phyloP scores from a whole-genome alignment of 1,284 basidiomycete genomes.

The Xerocomus cyaneibrunnescens region DNA sequence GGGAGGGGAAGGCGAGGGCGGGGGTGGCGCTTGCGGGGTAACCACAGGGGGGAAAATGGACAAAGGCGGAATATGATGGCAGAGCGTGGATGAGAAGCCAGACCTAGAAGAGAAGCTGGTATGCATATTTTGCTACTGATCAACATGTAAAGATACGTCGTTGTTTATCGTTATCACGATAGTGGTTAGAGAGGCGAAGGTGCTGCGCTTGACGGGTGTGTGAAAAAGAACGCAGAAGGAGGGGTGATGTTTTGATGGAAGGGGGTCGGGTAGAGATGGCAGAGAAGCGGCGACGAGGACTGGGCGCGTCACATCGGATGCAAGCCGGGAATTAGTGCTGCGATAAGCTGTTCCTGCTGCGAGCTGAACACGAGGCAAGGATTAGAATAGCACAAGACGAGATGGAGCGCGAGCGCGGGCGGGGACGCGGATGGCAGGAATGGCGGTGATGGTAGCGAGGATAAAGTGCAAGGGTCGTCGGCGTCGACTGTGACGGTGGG shows the following conservation, averaged over 20 bases:
- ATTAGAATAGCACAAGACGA: not conserved
- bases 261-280: conserved; percentile 7
- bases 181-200: not conserved
- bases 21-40: conserved; percentile 4
- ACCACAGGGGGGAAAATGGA: not conserved
- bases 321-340: conserved; percentile 11
- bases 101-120: not conserved
- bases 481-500: conserved; percentile 5
- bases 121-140: not conserved
- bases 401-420: not conserved
- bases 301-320: conserved; percentile 4
- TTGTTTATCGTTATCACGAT: not conserved
- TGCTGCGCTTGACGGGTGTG: conserved; percentile 3
- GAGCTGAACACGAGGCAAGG: conserved; percentile 5
- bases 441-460: not conserved
- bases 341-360: conserved; percentile 5
- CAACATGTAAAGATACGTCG: not conserved
- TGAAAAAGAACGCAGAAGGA: conserved; percentile 5
- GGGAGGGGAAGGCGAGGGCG: not conserved
- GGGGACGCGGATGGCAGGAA: not conserved
- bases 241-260: conserved; percentile 17
- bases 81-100: not conserved
- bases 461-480: not conserved
- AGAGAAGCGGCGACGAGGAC: conserved; percentile 1
- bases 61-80: not conserved